A percentile compares a stretch with the other conserved stretches of the same genome.
Evolutionary conservation across 179 eudicot species (phyloP).

Genomic region (Amaranthus tricolor): DNA sequence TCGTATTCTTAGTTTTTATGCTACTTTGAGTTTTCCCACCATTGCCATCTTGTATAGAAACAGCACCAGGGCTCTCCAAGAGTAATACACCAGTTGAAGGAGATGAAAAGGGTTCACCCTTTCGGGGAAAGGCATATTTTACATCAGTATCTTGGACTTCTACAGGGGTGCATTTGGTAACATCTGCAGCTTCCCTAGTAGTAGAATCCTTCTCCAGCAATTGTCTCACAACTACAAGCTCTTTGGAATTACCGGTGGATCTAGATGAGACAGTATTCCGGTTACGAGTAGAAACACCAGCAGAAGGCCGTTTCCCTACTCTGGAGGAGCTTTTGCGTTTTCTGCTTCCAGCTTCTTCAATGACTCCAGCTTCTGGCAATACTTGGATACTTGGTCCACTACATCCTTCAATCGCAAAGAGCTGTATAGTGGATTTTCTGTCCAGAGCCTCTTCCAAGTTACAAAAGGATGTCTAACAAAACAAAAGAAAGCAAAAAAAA

Average conservation of each 20-base stretch:
- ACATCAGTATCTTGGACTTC: constrained; percentile 18
- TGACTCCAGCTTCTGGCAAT: constrained; percentile 8
- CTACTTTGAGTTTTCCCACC: no score
- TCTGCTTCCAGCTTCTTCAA: constrained; percentile 6
- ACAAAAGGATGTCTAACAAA: constrained; percentile 27
- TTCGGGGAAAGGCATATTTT: not conserved
- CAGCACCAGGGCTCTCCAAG: no score
- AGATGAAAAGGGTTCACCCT: constrained; percentile 9
- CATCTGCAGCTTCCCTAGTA: constrained; percentile 19
- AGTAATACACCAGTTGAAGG: no score
- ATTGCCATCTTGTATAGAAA: no score
- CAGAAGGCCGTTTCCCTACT: constrained; percentile 2
- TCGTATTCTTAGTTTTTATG: no score
- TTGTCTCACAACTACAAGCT: not conserved
- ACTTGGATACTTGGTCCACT: constrained; percentile 10
- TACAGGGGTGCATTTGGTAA: not conserved
- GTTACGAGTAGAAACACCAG: constrained; percentile 4
- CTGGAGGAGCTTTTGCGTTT: constrained; percentile 22
- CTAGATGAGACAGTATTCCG: constrained; percentile 9
- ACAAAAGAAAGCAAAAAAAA: constrained; percentile 11
- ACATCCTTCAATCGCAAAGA: constrained; percentile 26
- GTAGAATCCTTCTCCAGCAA: constrained; percentile 16
- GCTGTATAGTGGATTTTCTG: constrained; percentile 13
- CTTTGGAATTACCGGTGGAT: not conserved
- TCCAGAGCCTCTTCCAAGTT: constrained; percentile 17